These are phyloP conservation scores for Tulasnella sp. DNA, from an alignment of 768 basidiomycete genomes.

Conservation along the genomic window DNA sequence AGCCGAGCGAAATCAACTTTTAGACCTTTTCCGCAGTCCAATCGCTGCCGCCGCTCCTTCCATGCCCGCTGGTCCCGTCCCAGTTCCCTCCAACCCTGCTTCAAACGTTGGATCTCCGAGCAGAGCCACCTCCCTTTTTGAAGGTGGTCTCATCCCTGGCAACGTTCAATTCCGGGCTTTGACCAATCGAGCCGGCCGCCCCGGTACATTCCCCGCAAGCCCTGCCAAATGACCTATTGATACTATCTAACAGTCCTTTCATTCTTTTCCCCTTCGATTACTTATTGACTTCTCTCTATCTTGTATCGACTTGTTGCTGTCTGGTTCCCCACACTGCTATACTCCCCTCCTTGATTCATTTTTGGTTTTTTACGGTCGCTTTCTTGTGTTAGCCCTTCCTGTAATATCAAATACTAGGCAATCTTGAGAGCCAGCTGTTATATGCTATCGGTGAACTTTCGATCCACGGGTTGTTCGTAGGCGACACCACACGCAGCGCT, in stretches of 20 bases:
- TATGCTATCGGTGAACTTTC: background rate
- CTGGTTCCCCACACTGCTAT: background rate
- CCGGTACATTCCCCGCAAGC: background rate
- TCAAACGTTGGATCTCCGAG: background rate
- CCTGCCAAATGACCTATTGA: background rate
- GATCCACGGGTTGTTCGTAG: too few species aligned
- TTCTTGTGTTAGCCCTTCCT: background rate
- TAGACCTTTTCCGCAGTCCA: conserved; percentile 3
- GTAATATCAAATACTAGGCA: background rate
- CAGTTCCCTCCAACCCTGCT: background rate
- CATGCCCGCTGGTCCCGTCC: background rate
- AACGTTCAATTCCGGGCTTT: conserved; percentile 22
- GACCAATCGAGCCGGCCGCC: background rate
- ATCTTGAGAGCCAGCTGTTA: background rate
- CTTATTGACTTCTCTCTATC: background rate
- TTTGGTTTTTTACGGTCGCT: background rate
- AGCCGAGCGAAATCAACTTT: conserved; percentile 15
- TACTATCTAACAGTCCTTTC: background rate
- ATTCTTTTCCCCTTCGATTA: background rate
- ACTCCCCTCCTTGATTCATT: background rate
- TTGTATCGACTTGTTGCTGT: background rate
- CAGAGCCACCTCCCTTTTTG: background rate
- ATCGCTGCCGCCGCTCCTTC: background rate
- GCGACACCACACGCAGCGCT: too few species aligned
- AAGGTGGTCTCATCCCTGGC: conserved; percentile 14